Evolutionary conservation across 768 basidiomycete genomes (phyloP).

Genomic region (Austroboletus eburneus): DNA sequence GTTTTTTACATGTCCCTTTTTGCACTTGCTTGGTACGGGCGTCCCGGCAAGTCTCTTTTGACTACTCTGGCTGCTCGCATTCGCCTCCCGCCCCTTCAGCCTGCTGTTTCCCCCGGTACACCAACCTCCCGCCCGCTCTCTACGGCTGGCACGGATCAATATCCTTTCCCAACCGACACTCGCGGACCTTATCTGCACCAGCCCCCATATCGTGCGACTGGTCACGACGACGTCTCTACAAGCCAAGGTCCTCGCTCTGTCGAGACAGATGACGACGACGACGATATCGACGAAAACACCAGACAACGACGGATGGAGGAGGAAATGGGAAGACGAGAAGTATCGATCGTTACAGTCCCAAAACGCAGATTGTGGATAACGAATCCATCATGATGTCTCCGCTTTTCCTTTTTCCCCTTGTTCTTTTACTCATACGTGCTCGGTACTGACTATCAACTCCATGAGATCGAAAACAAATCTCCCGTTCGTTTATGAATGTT

Average conservation of each 20-base stretch:
- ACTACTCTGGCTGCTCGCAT: constrained; percentile 45
- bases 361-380: constrained; percentile 70
- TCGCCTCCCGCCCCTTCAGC: constrained; percentile 31
- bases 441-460: constrained; percentile 21
- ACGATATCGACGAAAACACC: constrained; percentile 71
- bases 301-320: constrained; percentile 74
- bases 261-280: constrained; percentile 59
- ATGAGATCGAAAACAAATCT: constrained; percentile 9
- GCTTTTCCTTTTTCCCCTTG: background rate
- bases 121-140: constrained; percentile 40
- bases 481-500: constrained; percentile 10
- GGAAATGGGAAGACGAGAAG: constrained; percentile 77
- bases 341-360: constrained; percentile 76
- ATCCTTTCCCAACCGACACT: constrained; percentile 41
- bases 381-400: constrained; percentile 49
- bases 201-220: constrained; percentile 51
- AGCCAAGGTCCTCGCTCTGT: constrained; percentile 43
- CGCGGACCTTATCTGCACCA: constrained; percentile 67
- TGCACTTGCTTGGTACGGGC: constrained; percentile 52
- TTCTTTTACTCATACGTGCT: constrained; percentile 11
- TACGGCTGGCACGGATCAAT: constrained; percentile 38
- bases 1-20: constrained; percentile 55
- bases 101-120: constrained; percentile 32
- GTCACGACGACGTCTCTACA: constrained; percentile 40
- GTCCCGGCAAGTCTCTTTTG: constrained; percentile 54